phyloP scores from a whole-genome alignment of 768 basidiomycete species.

The Leccinum rimulosum region DNA sequence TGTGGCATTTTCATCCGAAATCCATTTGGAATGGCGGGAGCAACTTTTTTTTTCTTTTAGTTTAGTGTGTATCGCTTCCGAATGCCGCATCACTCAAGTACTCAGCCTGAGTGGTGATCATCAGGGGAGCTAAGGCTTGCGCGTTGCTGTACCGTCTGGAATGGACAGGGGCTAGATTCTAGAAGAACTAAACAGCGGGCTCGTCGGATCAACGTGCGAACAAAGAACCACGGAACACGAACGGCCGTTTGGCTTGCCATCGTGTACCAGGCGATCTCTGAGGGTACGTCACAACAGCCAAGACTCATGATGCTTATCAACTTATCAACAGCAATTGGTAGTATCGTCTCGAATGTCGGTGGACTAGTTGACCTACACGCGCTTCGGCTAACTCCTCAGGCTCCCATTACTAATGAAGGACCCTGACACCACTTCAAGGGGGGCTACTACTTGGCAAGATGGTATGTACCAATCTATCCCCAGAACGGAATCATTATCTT shows the following conservation, averaged over 20 bases:
- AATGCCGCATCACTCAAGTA: too few relatives aligned
- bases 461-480: not conserved
- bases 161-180: slow-evolving; percentile 47
- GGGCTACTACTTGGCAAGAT: not conserved
- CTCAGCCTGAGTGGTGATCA: not conserved
- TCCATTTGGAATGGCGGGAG: not conserved
- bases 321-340: slow-evolving; percentile 23
- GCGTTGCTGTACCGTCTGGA: not conserved
- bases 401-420: not conserved
- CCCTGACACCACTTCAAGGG: not conserved
- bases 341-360: too few relatives aligned
- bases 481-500: not conserved
- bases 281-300: not conserved
- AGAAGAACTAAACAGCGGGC: slow-evolving; percentile 35
- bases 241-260: slow-evolving; percentile 72
- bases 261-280: slow-evolving; percentile 89
- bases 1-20: not conserved
- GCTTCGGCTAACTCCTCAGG: too few relatives aligned
- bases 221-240: slow-evolving; percentile 72
- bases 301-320: slow-evolving; percentile 49
- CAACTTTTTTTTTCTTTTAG: not conserved
- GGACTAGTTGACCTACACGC: too few relatives aligned
- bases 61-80: too few relatives aligned
- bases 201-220: slow-evolving; percentile 69
- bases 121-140: not conserved